These are phyloP conservation scores for Chenopodium berlandieri DNA, from an alignment of 148 eudicot species.

Conservation along the genomic window DNA sequence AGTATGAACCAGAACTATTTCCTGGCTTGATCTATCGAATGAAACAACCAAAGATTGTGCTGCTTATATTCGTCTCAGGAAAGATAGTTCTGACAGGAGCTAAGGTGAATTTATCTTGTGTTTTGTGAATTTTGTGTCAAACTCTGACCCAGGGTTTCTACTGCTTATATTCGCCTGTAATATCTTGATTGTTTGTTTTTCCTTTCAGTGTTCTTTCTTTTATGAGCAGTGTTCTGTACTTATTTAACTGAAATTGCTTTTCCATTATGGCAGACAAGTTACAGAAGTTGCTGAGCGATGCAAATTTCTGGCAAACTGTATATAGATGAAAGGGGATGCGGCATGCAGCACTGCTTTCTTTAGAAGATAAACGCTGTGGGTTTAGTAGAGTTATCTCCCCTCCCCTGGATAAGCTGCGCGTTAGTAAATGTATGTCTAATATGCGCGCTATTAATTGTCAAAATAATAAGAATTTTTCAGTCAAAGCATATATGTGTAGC, in stretches of 20 bases:
- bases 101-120: conserved; percentile 45
- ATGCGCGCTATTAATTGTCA: no score
- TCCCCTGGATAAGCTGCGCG: background rate
- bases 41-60: conserved; percentile 81
- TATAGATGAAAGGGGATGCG: background rate
- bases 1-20: conserved; percentile 85
- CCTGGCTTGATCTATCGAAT: conserved; percentile 86
- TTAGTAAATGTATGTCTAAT: no score
- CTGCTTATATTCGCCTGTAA: no score
- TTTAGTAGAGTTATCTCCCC: background rate
- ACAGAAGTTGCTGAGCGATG: background rate
- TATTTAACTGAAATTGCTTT: background rate
- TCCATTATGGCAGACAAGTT: conserved; percentile 3
- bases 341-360: background rate
- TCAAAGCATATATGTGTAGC: no score
- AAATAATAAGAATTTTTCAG: no score
- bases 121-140: background rate
- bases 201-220: background rate
- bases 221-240: background rate
- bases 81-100: conserved; percentile 89
- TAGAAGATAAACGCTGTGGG: conserved; percentile 1
- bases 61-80: conserved; percentile 79
- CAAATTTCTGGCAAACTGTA: background rate
- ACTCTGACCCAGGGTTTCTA: no score
- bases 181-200: background rate